These are phyloP conservation scores for Drechslerella stenobrocha DNA, from an alignment of 2,329 filamentous ascomycete genomes.

Conservation along the genomic window DNA sequence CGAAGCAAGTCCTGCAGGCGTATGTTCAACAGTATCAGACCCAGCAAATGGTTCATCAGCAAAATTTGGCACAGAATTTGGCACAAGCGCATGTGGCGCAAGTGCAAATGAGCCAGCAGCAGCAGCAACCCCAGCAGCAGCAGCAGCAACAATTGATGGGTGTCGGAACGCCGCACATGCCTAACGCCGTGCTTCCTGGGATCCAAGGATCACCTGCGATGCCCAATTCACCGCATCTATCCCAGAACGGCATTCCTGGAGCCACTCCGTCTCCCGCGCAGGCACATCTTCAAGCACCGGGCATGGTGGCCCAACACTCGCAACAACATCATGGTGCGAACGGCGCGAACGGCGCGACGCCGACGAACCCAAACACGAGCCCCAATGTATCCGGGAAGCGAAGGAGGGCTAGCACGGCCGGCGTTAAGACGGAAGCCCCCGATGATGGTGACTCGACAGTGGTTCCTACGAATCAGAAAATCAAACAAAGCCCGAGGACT, in stretches of 20 bases:
- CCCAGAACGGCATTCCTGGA: constrained; percentile 46
- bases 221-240: constrained; percentile 51
- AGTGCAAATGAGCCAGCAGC: constrained; percentile 54
- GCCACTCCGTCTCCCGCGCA: constrained; percentile 60
- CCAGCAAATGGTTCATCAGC: constrained; percentile 55
- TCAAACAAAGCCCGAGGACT: constrained; percentile 57
- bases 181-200: constrained; percentile 49
- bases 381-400: constrained; percentile 58
- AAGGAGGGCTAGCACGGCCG: constrained; percentile 55
- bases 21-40: constrained; percentile 57
- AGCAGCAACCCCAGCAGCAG: constrained; percentile 50
- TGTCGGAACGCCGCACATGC: constrained; percentile 51
- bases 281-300: constrained; percentile 66
- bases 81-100: constrained; percentile 48
- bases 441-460: constrained; percentile 51
- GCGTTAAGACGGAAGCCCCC: constrained; percentile 55
- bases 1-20: constrained; percentile 63
- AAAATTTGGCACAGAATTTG: constrained; percentile 52
- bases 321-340: constrained; percentile 64
- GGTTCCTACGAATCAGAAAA: constrained; percentile 48
- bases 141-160: constrained; percentile 51
- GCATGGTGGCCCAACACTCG: constrained; percentile 69
- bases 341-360: constrained; percentile 50
- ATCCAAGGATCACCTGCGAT: constrained; percentile 51
- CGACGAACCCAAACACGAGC: constrained; percentile 64